Conservation (phyloP, 495 filamentous ascomycete genomes). For the Hyaloscypha hepaticicola region DNA sequence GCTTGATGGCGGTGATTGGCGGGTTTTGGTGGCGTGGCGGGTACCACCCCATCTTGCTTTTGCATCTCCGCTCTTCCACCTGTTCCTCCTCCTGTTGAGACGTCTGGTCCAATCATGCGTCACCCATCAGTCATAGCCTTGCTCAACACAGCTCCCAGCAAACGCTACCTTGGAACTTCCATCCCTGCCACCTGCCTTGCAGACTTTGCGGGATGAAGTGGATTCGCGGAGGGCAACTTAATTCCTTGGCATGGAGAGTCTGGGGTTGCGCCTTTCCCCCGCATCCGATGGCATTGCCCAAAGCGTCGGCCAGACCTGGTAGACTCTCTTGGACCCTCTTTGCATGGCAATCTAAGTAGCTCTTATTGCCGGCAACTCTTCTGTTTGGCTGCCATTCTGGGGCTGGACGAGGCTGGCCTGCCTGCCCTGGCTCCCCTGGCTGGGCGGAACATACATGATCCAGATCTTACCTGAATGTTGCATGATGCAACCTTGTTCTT, state of each 20-base stretch:
- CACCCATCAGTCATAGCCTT: neutral
- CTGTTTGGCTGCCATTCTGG: neutral
- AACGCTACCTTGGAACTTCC: neutral
- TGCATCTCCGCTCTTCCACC: neutral
- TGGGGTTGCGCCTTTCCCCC: conserved; percentile 2
- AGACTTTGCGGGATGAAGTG: neutral
- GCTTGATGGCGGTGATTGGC: too few relatives aligned
- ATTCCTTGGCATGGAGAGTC: too few relatives aligned
- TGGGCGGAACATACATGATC: conserved; percentile 1
- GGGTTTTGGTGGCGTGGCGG: neutral
- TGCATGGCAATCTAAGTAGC: neutral
- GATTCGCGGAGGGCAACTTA: neutral
- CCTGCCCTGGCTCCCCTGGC: too few relatives aligned
- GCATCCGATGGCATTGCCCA: neutral
- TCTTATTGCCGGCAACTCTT: conserved; percentile 3
- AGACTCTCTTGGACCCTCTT: neutral
- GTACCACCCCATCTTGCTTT: neutral
- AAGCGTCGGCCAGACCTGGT: too few relatives aligned
- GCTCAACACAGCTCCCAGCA: neutral
- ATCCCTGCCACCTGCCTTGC: neutral
- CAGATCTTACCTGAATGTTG: neutral
- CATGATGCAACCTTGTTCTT: neutral
- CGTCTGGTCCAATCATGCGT: neutral
- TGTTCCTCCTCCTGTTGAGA: neutral
- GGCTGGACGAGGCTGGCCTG: neutral